Conservation (phyloP, 75 land plant species). For the Azolla pinnata region DNA sequence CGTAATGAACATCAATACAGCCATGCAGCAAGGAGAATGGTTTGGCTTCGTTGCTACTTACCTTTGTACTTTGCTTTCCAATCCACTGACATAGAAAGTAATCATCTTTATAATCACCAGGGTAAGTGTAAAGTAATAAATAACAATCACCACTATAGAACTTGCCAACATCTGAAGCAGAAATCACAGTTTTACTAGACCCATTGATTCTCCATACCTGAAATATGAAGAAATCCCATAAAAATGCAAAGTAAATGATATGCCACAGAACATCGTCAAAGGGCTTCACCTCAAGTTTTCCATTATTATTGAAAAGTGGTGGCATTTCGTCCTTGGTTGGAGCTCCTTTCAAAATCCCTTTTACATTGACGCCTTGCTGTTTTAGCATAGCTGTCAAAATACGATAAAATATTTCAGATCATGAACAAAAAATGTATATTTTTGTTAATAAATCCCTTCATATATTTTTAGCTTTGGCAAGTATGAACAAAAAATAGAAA, state of each 20-base stretch:
- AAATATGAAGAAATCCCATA: background rate
- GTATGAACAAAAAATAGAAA: background rate
- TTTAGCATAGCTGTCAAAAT: slow-evolving; percentile 64
- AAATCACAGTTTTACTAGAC: slow-evolving; percentile 55
- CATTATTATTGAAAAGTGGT: slow-evolving; percentile 70
- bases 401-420: background rate
- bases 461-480: too few species aligned
- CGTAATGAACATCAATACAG: too few species aligned
- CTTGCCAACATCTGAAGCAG: slow-evolving; percentile 74
- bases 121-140: slow-evolving; percentile 73
- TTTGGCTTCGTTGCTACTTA: too few species aligned
- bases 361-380: slow-evolving; percentile 89
- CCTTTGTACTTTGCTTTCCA: slow-evolving; percentile 71
- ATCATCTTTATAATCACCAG: slow-evolving; percentile 77
- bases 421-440: background rate
- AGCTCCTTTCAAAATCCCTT: slow-evolving; percentile 60
- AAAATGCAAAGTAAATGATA: background rate
- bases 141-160: slow-evolving; percentile 86
- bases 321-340: slow-evolving; percentile 71
- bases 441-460: too few species aligned
- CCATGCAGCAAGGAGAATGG: too few species aligned
- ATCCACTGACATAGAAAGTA: slow-evolving; percentile 76
- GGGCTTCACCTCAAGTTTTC: slow-evolving; percentile 66
- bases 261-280: background rate
- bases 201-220: slow-evolving; percentile 89